Base-by-base conservation (phyloP, 2,329 filamentous ascomycete species). In the Leptographium wingfieldii region DNA sequence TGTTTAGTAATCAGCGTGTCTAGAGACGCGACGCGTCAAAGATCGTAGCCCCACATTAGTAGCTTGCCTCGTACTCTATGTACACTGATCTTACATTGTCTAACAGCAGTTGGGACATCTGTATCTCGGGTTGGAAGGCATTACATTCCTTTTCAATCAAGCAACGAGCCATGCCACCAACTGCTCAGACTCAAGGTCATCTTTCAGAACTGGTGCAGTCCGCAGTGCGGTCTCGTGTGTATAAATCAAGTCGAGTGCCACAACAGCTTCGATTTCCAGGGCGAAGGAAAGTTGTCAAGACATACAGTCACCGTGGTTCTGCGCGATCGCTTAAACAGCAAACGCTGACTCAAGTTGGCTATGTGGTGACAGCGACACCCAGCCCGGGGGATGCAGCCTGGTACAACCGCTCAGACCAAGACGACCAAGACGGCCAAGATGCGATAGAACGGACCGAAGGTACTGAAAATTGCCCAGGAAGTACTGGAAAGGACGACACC, bases 301-400 rank as follows among this genome's bases (percentile, higher is more conserved):
- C 66, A 12, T 71, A 72, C 56, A 67, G 66, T 25, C 63, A 65
- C 2, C 62, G 63, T 2, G 5, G 14, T 1, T 7, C 12, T 2
- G 25, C 22, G 12, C 61, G 56, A 19, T 56, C 63, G 5, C 60
- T 68, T 27, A 65, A 64, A 38, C 71, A 73, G 62, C 68, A 67
- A 53, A 73, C 71, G 0, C 55, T 73, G 66, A 73, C 70, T 3
- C 70, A 73, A 61, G 67, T 72, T 12, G 68, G 66, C 22, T 70
- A 69, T 49, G 54, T 65, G 25, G n/a, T 61, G 3, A 49, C 55
- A 3, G 51, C 59, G 3, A 46, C 38, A 51, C 56, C 58, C 19
- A 61, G 57, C 6, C 25, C 59, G 14, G 53, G 61, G 5, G 63
- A 65, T 16, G 29, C 57, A 53, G 62, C 59, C 16, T 53, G 55